phyloP scores from a whole-genome alignment of 305 asterid genomes.

The Andrographis paniculata region DNA sequence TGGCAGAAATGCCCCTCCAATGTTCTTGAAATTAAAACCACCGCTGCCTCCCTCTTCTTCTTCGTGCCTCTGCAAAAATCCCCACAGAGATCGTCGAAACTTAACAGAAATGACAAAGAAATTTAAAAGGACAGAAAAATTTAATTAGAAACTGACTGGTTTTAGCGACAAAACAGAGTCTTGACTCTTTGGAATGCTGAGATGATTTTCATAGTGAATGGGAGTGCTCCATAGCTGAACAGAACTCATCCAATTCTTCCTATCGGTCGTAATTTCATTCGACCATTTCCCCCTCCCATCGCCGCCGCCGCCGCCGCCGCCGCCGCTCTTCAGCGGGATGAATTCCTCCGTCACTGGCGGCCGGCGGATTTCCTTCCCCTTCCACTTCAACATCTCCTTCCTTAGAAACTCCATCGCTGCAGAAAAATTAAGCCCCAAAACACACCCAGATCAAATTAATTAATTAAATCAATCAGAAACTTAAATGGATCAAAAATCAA shows the following conservation, averaged over 20 bases:
- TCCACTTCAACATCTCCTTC: constrained; percentile 30
- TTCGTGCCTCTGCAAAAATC: background rate
- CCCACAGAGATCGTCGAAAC: background rate
- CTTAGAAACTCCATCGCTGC: constrained; percentile 43
- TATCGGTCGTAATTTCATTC: constrained; percentile 28
- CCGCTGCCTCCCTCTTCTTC: background rate
- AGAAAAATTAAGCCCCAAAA: background rate
- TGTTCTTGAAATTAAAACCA: constrained; percentile 15
- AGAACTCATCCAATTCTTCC: constrained; percentile 49
- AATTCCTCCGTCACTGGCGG: constrained; percentile 28
- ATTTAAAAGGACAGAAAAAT: background rate
- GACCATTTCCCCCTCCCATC: constrained; percentile 28
- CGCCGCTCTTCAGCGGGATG: constrained; percentile 18
- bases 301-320: constrained; percentile 2
- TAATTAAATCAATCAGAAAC: constrained; percentile 1
- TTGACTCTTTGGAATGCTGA: constrained; percentile 5
- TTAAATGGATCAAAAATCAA: background rate
- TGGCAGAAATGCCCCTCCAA: constrained; percentile 30
- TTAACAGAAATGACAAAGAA: background rate
- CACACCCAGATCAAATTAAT: background rate
- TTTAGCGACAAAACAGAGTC: constrained; percentile 19
- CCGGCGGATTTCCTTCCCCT: constrained; percentile 17
- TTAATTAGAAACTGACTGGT: constrained; percentile 23
- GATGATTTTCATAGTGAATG: constrained; percentile 20
- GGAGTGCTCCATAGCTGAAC: constrained; percentile 55